Evolutionary conservation across 257 asterid genomes (phyloP).

Genomic region (Forsythia suspensa): DNA sequence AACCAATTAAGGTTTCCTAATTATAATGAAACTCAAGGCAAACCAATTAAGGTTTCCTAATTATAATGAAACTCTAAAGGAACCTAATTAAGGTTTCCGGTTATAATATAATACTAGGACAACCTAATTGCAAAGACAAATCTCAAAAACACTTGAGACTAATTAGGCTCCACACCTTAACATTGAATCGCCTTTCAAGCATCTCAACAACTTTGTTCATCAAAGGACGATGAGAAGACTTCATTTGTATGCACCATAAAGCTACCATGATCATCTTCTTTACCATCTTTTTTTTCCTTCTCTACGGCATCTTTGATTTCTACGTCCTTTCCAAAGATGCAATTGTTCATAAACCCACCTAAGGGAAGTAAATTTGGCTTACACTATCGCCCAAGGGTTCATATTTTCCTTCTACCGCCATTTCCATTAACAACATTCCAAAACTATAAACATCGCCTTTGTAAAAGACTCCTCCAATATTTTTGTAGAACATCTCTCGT

Average conservation of each 20-base stretch:
- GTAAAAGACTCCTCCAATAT: neutral
- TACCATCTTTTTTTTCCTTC: neutral
- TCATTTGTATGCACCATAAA: conserved; percentile 6
- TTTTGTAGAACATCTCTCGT: neutral
- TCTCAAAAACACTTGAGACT: no score
- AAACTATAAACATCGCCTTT: neutral
- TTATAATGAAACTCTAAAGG: no score
- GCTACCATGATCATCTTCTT: conserved; percentile 4
- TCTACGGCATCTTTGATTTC: neutral
- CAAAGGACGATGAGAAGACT: conserved; percentile 21
- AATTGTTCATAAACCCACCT: neutral
- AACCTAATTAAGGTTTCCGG: no score
- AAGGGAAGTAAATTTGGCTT: conserved; percentile 4
- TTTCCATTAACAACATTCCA: neutral
- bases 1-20: no score
- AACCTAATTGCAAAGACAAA: no score
- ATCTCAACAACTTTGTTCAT: conserved; percentile 27
- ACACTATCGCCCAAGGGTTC: neutral
- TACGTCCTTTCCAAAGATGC: neutral
- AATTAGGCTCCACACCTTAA: no score
- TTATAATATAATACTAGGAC: no score
- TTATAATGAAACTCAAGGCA: no score
- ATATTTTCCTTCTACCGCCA: neutral
- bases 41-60: no score
- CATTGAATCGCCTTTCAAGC: conserved; percentile 20